These are phyloP conservation scores for Madurella fahalii DNA, from an alignment of 2,329 filamentous ascomycete genomes.

Conservation along the genomic window DNA sequence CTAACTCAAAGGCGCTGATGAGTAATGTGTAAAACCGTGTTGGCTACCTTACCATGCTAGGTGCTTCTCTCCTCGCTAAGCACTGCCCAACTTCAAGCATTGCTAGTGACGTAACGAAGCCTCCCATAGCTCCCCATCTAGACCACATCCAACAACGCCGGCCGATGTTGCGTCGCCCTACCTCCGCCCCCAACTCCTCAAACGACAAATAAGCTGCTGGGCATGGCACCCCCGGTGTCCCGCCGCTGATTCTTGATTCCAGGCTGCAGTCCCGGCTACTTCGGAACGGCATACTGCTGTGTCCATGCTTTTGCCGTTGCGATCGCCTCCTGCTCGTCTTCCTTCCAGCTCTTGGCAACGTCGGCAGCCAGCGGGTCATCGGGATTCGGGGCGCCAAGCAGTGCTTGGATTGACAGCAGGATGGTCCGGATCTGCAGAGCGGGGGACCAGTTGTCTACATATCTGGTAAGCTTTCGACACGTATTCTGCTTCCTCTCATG, in stretches of 20 bases:
- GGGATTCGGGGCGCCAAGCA: conserved; percentile 93
- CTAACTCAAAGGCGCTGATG: too few species aligned
- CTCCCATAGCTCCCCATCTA: neutral
- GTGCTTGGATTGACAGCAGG: conserved; percentile 94
- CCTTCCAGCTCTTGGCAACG: conserved; percentile 97
- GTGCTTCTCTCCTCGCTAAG: neutral
- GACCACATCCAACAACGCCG: conserved; percentile 2
- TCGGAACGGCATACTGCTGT: conserved; percentile 65
- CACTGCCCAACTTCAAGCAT: neutral
- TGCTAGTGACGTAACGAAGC: neutral
- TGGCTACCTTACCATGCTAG: neutral
- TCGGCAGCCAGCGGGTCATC: conserved; percentile 98
- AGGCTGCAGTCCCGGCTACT: conserved; percentile 17
- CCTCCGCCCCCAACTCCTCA: neutral
- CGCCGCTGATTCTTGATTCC: neutral
- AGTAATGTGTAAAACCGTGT: too few species aligned
- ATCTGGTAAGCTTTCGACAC: conserved; percentile 1
- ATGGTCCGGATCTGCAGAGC: conserved; percentile 97
- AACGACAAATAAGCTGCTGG: neutral
- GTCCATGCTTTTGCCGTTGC: conserved; percentile 93
- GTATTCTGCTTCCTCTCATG: neutral
- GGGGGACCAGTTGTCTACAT: conserved; percentile 92
- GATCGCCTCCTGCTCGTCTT: conserved; percentile 89
- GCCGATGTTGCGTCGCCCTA: neutral
- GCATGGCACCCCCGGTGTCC: neutral